Evolutionary conservation across 129 eudicot species (phyloP).

Genomic region (carrot (Daucus carota)): DH1_v3.0 NC_030387.2:25479501-25480000

Average conservation of each 20-base stretch:
- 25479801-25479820: background rate
- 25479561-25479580: background rate
- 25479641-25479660: slow-evolving; percentile 67
- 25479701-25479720: slow-evolving; percentile 65
- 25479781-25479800: background rate
- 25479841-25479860: background rate
- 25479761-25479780: slow-evolving; percentile 42
- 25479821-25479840: background rate
- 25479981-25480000: no score
- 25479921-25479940: no score
- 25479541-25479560: background rate
- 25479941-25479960: no score
- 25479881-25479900: background rate
- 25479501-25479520: background rate
- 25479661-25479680: slow-evolving; percentile 96
- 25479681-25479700: slow-evolving; percentile 94
- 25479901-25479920: background rate
- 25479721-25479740: slow-evolving; percentile 66
- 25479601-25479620: background rate
- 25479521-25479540: background rate
- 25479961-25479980: no score
- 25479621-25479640: slow-evolving; percentile 44
- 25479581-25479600: background rate
- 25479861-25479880: background rate
- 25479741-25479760: slow-evolving; percentile 46